Percentiles rank a stretch among this genome's conserved stretches.
Evolutionary conservation across 1,139 yeast genomes (phyloP).

Genomic region (Martiniozyma asiatica): DNA sequence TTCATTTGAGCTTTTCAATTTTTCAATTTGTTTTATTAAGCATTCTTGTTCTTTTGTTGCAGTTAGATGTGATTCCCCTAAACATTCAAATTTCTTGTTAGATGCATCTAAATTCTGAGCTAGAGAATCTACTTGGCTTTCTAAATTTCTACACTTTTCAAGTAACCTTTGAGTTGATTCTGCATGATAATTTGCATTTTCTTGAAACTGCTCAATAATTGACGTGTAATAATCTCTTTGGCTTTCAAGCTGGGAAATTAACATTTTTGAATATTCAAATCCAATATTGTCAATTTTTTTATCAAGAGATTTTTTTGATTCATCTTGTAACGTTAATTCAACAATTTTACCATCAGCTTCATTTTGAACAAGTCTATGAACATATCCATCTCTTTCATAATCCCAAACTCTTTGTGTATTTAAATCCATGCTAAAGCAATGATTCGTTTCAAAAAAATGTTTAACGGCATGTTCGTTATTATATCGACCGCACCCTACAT

Average conservation of each 20-base stretch:
- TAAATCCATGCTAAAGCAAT: slow-evolving; percentile 87
- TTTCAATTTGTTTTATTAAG: slow-evolving; percentile 6
- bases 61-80: slow-evolving; percentile 7
- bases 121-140: slow-evolving; percentile 17
- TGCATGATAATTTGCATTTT: slow-evolving; percentile 11
- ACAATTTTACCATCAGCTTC: slow-evolving; percentile 79
- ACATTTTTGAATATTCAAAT: slow-evolving; percentile 66
- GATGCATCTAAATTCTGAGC: not conserved
- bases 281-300: slow-evolving; percentile 35
- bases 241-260: slow-evolving; percentile 76
- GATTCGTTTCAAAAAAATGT: slow-evolving; percentile 69
- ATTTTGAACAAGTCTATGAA: slow-evolving; percentile 75
- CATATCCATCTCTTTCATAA: slow-evolving; percentile 85
- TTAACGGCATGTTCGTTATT: slow-evolving; percentile 78
- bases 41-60: slow-evolving; percentile 8
- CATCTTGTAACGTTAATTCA: slow-evolving; percentile 36
- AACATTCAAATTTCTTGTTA: slow-evolving; percentile 10
- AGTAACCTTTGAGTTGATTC: slow-evolving; percentile 11
- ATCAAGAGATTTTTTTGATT: slow-evolving; percentile 20
- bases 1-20: slow-evolving; percentile 21
- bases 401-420: slow-evolving; percentile 89
- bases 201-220: slow-evolving; percentile 15
- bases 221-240: slow-evolving; percentile 78
- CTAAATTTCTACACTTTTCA: slow-evolving; percentile 28
- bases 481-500: slow-evolving; percentile 83